Percentiles rank a stretch among this genome's conserved stretches.
Evolutionary conservation across 495 filamentous ascomycete genomes (phyloP).

Genomic region (Penicillium malachiteum): DNA sequence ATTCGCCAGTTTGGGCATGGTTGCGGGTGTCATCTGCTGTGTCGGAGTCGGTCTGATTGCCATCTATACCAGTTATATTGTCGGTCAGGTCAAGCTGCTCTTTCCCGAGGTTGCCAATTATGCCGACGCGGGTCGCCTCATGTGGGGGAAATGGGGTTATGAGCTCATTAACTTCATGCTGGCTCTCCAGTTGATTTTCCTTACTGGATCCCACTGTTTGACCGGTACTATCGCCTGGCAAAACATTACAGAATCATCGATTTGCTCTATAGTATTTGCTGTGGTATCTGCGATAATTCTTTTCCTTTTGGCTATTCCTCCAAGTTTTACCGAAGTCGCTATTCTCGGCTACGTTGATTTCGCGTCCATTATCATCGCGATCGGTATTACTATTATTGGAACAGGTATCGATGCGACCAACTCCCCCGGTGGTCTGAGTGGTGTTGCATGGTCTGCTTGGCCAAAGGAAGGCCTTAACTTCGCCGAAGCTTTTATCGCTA

Average conservation of each 20-base stretch:
- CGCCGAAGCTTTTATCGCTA: conserved; percentile 52
- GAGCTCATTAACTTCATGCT: conserved; percentile 62
- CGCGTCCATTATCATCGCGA: conserved; percentile 61
- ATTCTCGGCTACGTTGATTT: conserved; percentile 63
- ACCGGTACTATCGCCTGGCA: conserved; percentile 70
- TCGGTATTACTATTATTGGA: conserved; percentile 67
- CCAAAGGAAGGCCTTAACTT: conserved; percentile 31
- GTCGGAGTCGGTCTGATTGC: conserved; percentile 61
- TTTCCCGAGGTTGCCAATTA: conserved; percentile 66
- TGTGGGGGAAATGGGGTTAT: conserved; percentile 61
- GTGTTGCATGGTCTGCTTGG: conserved; percentile 40
- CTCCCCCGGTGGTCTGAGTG: conserved; percentile 30
- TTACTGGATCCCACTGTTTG: conserved; percentile 69
- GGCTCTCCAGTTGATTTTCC: conserved; percentile 62
- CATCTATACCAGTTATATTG: conserved; percentile 70
- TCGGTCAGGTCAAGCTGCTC: conserved; percentile 67
- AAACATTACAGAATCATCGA: conserved; percentile 55
- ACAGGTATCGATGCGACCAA: conserved; percentile 49
- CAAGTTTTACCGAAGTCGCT: conserved; percentile 53
- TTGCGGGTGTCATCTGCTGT: conserved; percentile 51
- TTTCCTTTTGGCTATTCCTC: conserved; percentile 60
- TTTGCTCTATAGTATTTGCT: conserved; percentile 64
- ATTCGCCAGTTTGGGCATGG: conserved; percentile 64
- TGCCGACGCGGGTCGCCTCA: conserved; percentile 63
- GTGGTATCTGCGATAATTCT: conserved; percentile 61